Evolutionary conservation across 495 filamentous ascomycete species (phyloP).

Genomic region (Penicillium chermesinum): DNA sequence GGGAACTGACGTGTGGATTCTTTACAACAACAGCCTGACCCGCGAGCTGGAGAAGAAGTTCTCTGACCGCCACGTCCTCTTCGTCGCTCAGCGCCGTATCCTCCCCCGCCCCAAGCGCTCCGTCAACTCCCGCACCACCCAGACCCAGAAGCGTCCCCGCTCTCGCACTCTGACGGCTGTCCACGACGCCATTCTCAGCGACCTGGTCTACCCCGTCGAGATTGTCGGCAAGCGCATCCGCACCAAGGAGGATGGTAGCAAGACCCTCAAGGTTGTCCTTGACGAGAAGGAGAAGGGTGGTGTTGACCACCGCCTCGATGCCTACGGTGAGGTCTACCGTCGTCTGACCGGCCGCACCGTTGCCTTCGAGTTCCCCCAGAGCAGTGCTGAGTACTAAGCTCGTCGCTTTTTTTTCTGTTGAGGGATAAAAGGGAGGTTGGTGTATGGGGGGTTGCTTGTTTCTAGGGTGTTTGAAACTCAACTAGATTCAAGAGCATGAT

Average conservation of each 20-base stretch:
- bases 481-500: constrained; percentile 30
- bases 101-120: constrained; percentile 96
- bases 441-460: constrained; percentile 25
- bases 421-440: constrained; percentile 19
- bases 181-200: constrained; percentile 90
- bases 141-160: constrained; percentile 96
- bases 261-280: constrained; percentile 94
- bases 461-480: constrained; percentile 27
- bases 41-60: constrained; percentile 99
- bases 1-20: constrained; percentile 12
- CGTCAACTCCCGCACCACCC: constrained; percentile 84
- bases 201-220: constrained; percentile 99
- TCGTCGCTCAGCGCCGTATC: constrained; percentile 97
- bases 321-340: constrained; percentile 98
- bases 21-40: constrained; percentile 63
- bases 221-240: constrained; percentile 97
- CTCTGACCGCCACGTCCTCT: constrained; percentile 98
- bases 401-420: constrained; percentile 18
- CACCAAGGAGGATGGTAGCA: constrained; percentile 95
- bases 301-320: constrained; percentile 97
- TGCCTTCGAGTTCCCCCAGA: constrained; percentile 94
- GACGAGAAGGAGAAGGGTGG: constrained; percentile 99
- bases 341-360: constrained; percentile 90
- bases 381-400: constrained; percentile 72
- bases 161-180: constrained; percentile 95